Percentiles rank a stretch among this genome's conserved stretches.
Evolutionary conservation across 2,329 filamentous ascomycete genomes (phyloP).

Genomic region (Metarhizium guizhouense): DNA sequence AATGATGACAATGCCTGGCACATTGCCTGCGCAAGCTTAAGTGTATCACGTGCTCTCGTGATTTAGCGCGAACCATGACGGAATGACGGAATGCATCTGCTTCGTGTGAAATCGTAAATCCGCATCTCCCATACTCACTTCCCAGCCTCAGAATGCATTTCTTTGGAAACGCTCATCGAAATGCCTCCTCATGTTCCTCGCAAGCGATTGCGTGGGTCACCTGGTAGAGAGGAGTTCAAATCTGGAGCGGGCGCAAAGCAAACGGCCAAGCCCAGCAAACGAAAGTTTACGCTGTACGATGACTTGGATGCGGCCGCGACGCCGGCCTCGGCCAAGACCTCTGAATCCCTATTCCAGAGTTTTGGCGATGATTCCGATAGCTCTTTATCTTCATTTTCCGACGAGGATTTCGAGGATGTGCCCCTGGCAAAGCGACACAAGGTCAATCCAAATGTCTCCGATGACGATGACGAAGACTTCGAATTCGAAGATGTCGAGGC

Average conservation of each 20-base stretch:
- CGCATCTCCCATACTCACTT: background rate
- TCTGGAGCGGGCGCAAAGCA: slow-evolving; percentile 13
- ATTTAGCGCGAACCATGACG: slow-evolving; percentile 18
- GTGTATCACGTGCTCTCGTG: slow-evolving; percentile 20
- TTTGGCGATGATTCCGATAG: slow-evolving; percentile 34
- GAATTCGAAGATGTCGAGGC: slow-evolving; percentile 57
- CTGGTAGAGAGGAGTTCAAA: slow-evolving; percentile 19
- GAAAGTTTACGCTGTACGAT: slow-evolving; percentile 52
- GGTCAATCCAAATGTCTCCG: slow-evolving; percentile 10
- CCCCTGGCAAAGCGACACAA: slow-evolving; percentile 33
- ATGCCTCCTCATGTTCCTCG: slow-evolving; percentile 64
- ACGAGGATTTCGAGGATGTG: slow-evolving; percentile 44
- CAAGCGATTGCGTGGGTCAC: slow-evolving; percentile 51
- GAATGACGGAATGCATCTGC: slow-evolving; percentile 1
- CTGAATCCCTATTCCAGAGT: slow-evolving; percentile 31
- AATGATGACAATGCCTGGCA: background rate
- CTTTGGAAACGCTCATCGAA: background rate
- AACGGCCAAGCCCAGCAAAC: slow-evolving; percentile 16
- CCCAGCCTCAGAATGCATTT: slow-evolving; percentile 8
- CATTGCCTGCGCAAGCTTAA: background rate
- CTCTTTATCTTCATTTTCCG: slow-evolving; percentile 45
- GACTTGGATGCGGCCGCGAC: slow-evolving; percentile 45
- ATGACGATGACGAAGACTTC: slow-evolving; percentile 28
- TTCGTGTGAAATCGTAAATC: background rate
- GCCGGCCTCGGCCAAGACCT: slow-evolving; percentile 32